Percentiles rank a stretch among this genome's conserved stretches.
phyloP scores from a whole-genome alignment of 257 asterid genomes.

The Cinchona pubescens region DNA sequence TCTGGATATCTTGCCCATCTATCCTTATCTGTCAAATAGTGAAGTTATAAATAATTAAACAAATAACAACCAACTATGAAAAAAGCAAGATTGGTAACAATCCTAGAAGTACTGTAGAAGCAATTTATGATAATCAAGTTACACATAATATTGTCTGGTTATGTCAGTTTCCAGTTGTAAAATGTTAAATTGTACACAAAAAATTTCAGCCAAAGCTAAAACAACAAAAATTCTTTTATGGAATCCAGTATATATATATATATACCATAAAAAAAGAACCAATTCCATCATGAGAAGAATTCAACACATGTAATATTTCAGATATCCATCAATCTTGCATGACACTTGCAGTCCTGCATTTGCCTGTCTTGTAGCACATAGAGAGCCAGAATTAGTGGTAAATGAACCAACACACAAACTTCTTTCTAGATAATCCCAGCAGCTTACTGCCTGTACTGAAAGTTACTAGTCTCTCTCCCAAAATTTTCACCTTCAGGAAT shows the following conservation, averaged over 20 bases:
- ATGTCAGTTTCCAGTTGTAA: neutral
- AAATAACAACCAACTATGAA: neutral
- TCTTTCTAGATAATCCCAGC: neutral
- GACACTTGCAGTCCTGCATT: neutral
- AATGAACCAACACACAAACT: neutral
- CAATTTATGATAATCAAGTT: neutral
- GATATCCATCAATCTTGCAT: neutral
- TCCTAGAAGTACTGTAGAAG: neutral
- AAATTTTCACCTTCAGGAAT: neutral
- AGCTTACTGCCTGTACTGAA: neutral
- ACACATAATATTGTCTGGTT: too few relatives aligned
- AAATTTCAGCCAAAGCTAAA: neutral
- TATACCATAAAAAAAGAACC: neutral
- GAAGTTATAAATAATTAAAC: conserved; percentile 4
- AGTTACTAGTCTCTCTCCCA: neutral
- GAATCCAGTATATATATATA: neutral
- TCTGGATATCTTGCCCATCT: conserved; percentile 87
- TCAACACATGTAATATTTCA: neutral
- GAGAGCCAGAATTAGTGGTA: neutral
- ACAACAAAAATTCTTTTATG: neutral
- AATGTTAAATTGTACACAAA: neutral
- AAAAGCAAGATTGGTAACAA: neutral
- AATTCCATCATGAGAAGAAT: conserved; percentile 1
- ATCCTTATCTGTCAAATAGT: conserved; percentile 59
- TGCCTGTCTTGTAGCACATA: too few relatives aligned